These are phyloP conservation scores for Sporopachydermia cereana DNA, from an alignment of 1,139 yeast genomes.

Conservation along the genomic window DNA sequence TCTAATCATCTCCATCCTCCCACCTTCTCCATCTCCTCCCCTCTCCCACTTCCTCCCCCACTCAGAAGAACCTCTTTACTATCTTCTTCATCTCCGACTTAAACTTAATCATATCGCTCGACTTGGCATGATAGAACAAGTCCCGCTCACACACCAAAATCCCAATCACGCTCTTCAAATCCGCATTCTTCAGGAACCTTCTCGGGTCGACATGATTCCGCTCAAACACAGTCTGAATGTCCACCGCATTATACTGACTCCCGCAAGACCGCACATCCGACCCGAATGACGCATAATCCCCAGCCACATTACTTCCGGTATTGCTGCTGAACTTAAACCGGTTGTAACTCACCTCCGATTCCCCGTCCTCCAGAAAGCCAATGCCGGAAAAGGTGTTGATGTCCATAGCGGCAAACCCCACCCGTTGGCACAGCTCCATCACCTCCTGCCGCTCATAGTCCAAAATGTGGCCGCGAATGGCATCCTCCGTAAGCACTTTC, in stretches of 20 bases:
- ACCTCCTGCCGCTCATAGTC: constrained; percentile 2
- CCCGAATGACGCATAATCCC: neutral
- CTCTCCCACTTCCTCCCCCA: too few species aligned
- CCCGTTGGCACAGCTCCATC: neutral
- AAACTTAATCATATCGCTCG: neutral
- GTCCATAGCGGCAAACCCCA: neutral
- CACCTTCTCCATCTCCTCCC: too few species aligned
- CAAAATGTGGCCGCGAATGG: neutral
- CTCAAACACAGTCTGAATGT: neutral
- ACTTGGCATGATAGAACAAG: neutral
- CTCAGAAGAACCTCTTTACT: neutral
- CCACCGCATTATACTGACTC: neutral
- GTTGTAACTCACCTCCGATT: neutral
- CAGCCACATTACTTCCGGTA: constrained; percentile 1
- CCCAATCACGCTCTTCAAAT: neutral
- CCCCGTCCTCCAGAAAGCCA: neutral
- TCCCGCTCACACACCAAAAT: neutral
- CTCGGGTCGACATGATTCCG: neutral
- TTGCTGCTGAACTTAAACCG: neutral
- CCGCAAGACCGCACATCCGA: constrained; percentile 1
- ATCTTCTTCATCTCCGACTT: constrained; percentile 10
- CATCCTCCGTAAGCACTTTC: neutral
- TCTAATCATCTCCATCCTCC: too few species aligned
- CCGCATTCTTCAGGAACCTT: neutral
- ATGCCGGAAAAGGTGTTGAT: neutral